Evolutionary conservation across 2,329 filamentous ascomycete species (phyloP).

Genomic region (Xylaria polymorpha): DNA sequence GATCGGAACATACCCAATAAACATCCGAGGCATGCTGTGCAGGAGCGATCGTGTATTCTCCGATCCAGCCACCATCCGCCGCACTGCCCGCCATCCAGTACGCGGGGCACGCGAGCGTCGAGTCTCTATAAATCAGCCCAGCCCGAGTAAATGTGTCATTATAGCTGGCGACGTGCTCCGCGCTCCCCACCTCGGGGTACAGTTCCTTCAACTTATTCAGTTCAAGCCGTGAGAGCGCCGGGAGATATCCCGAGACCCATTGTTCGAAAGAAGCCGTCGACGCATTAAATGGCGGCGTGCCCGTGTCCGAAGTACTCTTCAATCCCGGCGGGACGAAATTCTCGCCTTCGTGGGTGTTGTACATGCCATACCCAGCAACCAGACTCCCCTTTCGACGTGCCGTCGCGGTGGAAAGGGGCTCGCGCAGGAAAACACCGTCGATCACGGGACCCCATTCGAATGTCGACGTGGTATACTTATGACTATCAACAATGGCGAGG

Average conservation of each 20-base stretch:
- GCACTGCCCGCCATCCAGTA: slow-evolving; percentile 66
- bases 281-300: slow-evolving; percentile 60
- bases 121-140: slow-evolving; percentile 67
- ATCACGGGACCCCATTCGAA: slow-evolving; percentile 72
- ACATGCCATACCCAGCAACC: slow-evolving; percentile 63
- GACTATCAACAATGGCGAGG: slow-evolving; percentile 59
- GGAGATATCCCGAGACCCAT: slow-evolving; percentile 67
- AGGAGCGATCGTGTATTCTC: slow-evolving; percentile 69
- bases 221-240: slow-evolving; percentile 56
- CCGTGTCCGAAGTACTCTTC: slow-evolving; percentile 47
- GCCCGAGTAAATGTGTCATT: slow-evolving; percentile 64
- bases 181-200: slow-evolving; percentile 61
- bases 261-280: slow-evolving; percentile 60
- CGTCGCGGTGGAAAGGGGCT: slow-evolving; percentile 59
- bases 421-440: slow-evolving; percentile 63
- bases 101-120: slow-evolving; percentile 68
- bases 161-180: slow-evolving; percentile 61
- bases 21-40: slow-evolving; percentile 70
- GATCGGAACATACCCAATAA: slow-evolving; percentile 59
- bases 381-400: slow-evolving; percentile 43
- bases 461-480: slow-evolving; percentile 65
- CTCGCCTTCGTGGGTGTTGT: slow-evolving; percentile 72
- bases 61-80: slow-evolving; percentile 60
- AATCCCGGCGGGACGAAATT: slow-evolving; percentile 68
- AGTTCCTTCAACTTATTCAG: slow-evolving; percentile 54